Evolutionary conservation across 2,329 filamentous ascomycete genomes (phyloP).

Genomic region (Botrytis fragariae): DNA sequence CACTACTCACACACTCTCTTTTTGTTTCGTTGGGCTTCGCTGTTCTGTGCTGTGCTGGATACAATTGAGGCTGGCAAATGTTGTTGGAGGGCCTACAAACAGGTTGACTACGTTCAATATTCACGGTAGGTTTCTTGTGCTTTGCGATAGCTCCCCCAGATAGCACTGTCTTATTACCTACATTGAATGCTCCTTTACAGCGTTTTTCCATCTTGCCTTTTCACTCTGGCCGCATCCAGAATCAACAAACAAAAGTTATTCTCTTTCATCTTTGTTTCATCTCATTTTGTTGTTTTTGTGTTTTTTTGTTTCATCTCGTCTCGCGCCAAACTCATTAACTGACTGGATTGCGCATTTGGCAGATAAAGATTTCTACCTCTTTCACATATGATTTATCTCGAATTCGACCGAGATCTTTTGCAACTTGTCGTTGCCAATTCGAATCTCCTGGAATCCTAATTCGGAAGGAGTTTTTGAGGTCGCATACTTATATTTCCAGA

Average conservation of each 20-base stretch:
- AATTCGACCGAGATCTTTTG: not conserved
- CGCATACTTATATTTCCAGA: not conserved
- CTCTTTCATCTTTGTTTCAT: conserved; percentile 3
- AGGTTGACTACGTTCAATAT: not conserved
- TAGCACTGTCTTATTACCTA: not conserved
- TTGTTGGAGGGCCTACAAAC: not conserved
- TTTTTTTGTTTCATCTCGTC: not conserved
- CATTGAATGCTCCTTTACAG: not conserved
- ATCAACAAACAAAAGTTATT: not conserved
- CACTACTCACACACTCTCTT: not conserved
- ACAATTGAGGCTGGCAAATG: not conserved
- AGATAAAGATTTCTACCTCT: not conserved
- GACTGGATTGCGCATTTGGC: not conserved
- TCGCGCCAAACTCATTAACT: not conserved
- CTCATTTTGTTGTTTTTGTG: too few relatives aligned
- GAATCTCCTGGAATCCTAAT: not conserved
- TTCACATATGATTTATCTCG: not conserved
- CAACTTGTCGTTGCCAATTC: not conserved
- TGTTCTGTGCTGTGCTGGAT: not conserved
- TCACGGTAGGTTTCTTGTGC: not conserved
- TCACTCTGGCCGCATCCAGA: not conserved
- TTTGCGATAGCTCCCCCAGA: not conserved
- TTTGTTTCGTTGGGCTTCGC: not conserved
- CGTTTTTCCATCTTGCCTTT: not conserved
- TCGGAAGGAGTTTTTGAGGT: not conserved